Conservation (phyloP, 2,329 filamentous ascomycete genomes). For the Fusarium praegraminearum region DNA sequence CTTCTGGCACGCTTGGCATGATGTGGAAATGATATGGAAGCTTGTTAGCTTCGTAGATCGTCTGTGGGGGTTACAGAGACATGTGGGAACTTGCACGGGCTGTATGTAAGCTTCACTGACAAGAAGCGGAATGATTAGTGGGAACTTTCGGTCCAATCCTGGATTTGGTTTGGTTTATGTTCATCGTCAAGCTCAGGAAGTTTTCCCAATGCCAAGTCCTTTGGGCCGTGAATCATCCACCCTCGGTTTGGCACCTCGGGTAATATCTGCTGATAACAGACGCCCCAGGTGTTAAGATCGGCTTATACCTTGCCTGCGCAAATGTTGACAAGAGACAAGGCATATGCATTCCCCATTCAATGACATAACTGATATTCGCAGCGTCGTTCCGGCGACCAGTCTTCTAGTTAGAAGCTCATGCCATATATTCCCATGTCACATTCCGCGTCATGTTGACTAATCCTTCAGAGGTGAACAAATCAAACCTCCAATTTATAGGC, state of each 20-base stretch:
- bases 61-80: slow-evolving; percentile 30
- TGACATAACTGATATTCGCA: neutral
- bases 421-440: neutral
- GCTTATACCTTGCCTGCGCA: neutral
- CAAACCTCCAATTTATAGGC: neutral
- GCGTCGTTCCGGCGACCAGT: neutral
- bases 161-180: slow-evolving; percentile 14
- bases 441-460: slow-evolving; percentile 1
- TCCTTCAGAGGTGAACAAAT: neutral
- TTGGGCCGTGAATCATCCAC: slow-evolving; percentile 1
- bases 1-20: slow-evolving; percentile 23
- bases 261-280: slow-evolving; percentile 1
- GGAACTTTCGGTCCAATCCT: slow-evolving; percentile 1
- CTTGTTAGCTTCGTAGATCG: slow-evolving; percentile 29
- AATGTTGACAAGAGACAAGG: neutral
- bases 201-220: slow-evolving; percentile 14
- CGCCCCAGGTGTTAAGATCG: neutral
- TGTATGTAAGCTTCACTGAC: slow-evolving; percentile 2
- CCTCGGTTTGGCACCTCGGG: slow-evolving; percentile 15
- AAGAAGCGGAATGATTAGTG: slow-evolving; percentile 28
- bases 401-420: neutral
- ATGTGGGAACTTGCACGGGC: slow-evolving; percentile 28
- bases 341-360: neutral
- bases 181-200: slow-evolving; percentile 17
- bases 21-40: slow-evolving; percentile 16